Evolutionary conservation across 1,284 basidiomycete genomes (phyloP), one percentile per base, ranked within the genome.

Genomic region (Trametes pubescens): DNA sequence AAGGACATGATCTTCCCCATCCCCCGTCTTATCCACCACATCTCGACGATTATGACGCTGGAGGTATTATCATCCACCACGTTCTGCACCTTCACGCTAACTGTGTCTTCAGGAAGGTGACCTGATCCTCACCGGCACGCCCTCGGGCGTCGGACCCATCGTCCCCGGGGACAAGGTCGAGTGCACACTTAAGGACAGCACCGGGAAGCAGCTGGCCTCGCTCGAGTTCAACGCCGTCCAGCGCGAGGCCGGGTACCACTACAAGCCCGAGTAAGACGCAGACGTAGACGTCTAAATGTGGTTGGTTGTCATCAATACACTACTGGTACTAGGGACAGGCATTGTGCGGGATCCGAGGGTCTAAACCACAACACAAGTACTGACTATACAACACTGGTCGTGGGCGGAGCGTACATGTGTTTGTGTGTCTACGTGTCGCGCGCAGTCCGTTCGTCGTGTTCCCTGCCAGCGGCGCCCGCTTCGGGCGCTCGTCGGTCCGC

Each of bases 31-130:
- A 92, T 99, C 70, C 87, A 93, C 69, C 95, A 98, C 73, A 86
- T 98, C 52, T 96, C 95, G 2, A 92, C 92, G 18, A 98, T 99
- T 77, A 99, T 99, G 96, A 91, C 90, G 0, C 84, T 99, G 21
- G 95, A 98, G 84, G 94, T 91, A 22, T n/a, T n/a, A n/a, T n/a
- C n/a, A n/a, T n/a, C n/a, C n/a, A n/a, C n/a, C n/a, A n/a, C n/a
- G n/a, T n/a, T n/a, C n/a, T n/a, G n/a, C n/a, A 13, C 24, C 16
- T 26, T 18, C 37, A 1, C 7, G 16, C 59, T 61, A 24, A 54
- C 40, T 10, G n/a, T 32, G 6, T 3, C 59, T 24, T 24, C 71
- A 94, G 92, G 93, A 95, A 76, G 93, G 93, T n/a, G 94, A 96
- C 71, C 79, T 96, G 16, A 80, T 96, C 62, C 81, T 96, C 29